Evolutionary conservation across 139 green algal genomes (phyloP).

Genomic region (Pleodorina starrii): DNA sequence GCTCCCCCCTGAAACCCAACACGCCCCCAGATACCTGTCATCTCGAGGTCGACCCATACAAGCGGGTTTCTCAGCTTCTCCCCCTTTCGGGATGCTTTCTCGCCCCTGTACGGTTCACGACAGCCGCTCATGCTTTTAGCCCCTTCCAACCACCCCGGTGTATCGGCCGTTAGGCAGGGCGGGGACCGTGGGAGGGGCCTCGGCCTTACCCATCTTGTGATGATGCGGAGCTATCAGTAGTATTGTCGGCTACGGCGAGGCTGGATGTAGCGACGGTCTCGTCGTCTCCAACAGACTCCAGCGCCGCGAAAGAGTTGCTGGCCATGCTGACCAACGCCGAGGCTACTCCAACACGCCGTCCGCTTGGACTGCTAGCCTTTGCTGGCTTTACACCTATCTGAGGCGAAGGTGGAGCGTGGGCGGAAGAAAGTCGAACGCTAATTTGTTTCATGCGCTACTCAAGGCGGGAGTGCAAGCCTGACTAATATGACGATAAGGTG

Average conservation of each 20-base stretch:
- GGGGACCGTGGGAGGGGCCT: too few relatives aligned
- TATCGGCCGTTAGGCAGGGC: neutral
- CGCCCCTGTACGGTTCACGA: neutral
- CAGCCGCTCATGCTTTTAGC: too few relatives aligned
- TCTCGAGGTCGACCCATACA: conserved; percentile 92
- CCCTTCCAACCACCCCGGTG: too few relatives aligned
- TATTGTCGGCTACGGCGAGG: neutral
- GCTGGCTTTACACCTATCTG: neutral
- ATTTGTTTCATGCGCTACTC: neutral
- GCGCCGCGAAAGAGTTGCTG: conserved; percentile 33
- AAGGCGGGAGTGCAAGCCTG: too few relatives aligned
- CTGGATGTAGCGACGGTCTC: neutral
- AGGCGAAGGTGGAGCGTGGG: neutral
- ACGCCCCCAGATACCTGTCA: too few relatives aligned
- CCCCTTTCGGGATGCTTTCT: neutral
- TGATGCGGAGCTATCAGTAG: neutral
- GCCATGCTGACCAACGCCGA: neutral
- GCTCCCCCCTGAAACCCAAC: too few relatives aligned
- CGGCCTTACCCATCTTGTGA: conserved; percentile 9
- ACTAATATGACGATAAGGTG: too few relatives aligned
- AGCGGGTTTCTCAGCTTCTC: conserved; percentile 75
- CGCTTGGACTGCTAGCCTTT: too few relatives aligned
- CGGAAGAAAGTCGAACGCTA: neutral
- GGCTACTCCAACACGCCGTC: neutral
- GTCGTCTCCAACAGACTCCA: neutral